phyloP scores from a whole-genome alignment of 768 basidiomycete species.

The Fomitopsis pulvina region DNA sequence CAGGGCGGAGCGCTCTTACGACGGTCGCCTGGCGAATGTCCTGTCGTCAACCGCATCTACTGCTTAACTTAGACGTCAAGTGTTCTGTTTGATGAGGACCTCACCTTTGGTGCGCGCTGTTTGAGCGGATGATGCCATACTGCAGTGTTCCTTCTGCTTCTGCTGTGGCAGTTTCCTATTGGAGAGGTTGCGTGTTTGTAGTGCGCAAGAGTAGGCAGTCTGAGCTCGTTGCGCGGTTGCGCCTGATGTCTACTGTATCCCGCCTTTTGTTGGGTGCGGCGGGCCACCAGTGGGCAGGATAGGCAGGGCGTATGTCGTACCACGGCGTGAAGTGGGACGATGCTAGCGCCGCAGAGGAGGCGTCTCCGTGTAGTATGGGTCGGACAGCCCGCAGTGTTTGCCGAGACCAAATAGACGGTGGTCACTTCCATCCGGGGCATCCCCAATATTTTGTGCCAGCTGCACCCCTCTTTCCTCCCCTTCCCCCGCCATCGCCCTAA shows the following conservation, averaged over 20 bases:
- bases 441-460: conserved; percentile 16
- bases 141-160: not conserved
- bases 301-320: conserved; percentile 7
- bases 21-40: not conserved
- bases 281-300: not conserved
- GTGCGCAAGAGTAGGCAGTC: too few relatives aligned
- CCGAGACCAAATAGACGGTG: conserved; percentile 15
- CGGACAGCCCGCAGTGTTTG: conserved; percentile 11
- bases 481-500: conserved; percentile 11
- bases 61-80: too few relatives aligned
- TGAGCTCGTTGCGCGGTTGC: too few relatives aligned
- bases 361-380: conserved; percentile 3
- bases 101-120: too few relatives aligned
- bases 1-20: not conserved
- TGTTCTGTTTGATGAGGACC: too few relatives aligned
- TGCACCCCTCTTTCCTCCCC: conserved; percentile 11
- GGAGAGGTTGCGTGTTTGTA: not conserved
- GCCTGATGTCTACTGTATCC: too few relatives aligned
- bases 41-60: too few relatives aligned
- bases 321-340: conserved; percentile 7
- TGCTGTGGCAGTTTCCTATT: not conserved
- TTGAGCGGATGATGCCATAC: too few relatives aligned
- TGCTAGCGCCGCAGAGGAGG: not conserved
- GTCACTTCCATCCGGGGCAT: conserved; percentile 2
- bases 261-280: not conserved